These are phyloP conservation scores for Xylaria acuta DNA, from an alignment of 495 filamentous ascomycete species.

Conservation along the genomic window DNA sequence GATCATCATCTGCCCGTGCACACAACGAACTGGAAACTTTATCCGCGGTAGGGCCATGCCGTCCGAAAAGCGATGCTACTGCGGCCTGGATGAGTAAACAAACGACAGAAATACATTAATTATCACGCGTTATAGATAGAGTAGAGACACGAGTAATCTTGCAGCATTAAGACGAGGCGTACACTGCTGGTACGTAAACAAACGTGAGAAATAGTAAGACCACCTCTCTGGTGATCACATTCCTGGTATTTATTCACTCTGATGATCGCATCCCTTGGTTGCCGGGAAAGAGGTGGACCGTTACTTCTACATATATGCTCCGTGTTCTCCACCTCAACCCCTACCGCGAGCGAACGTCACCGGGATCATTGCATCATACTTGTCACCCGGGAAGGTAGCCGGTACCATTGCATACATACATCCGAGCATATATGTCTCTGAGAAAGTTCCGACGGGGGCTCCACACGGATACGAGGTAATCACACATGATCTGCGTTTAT, in stretches of 20 bases:
- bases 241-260: not conserved
- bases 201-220: not conserved
- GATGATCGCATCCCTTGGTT: not conserved
- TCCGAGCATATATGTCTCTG: not conserved
- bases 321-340: not conserved
- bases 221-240: not conserved
- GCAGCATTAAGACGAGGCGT: not conserved
- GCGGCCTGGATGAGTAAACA: not conserved
- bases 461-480: slow-evolving; percentile 3
- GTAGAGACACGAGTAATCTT: not conserved
- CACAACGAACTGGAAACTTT: not conserved
- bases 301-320: slow-evolving; percentile 1
- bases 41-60: not conserved
- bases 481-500: not conserved
- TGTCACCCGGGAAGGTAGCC: not conserved
- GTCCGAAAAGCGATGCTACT: not conserved
- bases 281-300: slow-evolving; percentile 2
- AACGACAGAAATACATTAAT: not conserved
- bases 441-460: not conserved
- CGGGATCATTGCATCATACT: slow-evolving; percentile 12
- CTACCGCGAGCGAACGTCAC: not conserved
- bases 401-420: not conserved
- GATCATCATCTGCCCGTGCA: not conserved
- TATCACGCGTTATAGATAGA: not conserved
- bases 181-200: not conserved